These are phyloP conservation scores for Chaetoscypha palmicola DNA, from an alignment of 2,329 filamentous ascomycete genomes.

Conservation along the genomic window DNA sequence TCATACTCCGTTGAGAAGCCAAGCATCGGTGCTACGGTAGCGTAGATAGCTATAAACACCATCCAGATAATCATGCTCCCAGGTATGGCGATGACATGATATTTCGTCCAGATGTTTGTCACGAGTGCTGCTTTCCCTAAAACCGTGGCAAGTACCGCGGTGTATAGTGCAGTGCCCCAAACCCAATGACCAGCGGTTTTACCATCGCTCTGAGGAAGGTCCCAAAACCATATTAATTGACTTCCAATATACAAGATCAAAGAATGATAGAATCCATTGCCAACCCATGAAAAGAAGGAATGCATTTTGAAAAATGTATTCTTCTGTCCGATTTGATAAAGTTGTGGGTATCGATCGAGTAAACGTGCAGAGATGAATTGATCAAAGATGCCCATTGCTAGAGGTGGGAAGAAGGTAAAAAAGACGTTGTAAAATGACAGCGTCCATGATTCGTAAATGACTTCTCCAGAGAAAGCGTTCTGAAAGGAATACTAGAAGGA, in stretches of 20 bases:
- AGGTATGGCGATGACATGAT: constrained; percentile 89
- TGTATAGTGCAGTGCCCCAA: constrained; percentile 94
- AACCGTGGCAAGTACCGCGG: constrained; percentile 84
- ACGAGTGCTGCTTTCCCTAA: constrained; percentile 91
- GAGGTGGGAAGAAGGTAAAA: constrained; percentile 88
- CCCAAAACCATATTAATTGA: constrained; percentile 73
- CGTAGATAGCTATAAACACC: constrained; percentile 82
- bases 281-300: constrained; percentile 88
- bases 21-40: constrained; percentile 74
- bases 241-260: constrained; percentile 84
- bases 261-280: constrained; percentile 93
- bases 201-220: constrained; percentile 72
- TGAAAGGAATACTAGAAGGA: constrained; percentile 77
- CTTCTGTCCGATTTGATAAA: constrained; percentile 88
- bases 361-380: constrained; percentile 94
- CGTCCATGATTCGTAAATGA: constrained; percentile 99
- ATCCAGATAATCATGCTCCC: constrained; percentile 91
- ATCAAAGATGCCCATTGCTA: constrained; percentile 93
- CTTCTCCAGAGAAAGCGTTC: constrained; percentile 94
- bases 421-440: constrained; percentile 99
- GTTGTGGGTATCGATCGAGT: constrained; percentile 89
- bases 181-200: constrained; percentile 90
- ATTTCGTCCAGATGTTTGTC: constrained; percentile 98
- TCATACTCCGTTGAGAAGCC: constrained; percentile 77
- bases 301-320: constrained; percentile 90